phyloP scores from a whole-genome alignment of 2,329 filamentous ascomycete species.

The Aspergillus niger region DNA sequence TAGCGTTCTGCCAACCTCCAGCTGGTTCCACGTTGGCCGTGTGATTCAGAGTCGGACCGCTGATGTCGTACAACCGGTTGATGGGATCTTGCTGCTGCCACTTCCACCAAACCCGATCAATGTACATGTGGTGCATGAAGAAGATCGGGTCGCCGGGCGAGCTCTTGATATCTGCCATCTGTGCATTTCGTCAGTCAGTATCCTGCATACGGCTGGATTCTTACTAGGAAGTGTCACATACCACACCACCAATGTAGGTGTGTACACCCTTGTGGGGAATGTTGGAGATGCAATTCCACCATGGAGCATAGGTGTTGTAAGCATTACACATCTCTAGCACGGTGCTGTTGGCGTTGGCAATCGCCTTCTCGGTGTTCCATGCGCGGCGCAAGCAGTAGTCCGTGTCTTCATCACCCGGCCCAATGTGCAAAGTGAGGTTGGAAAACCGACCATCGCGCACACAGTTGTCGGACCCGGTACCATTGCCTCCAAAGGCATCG shows the following conservation, averaged over 20 bases:
- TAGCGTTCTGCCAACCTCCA: conserved; percentile 10
- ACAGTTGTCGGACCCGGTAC: conserved; percentile 8
- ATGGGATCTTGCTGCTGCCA: conserved; percentile 12
- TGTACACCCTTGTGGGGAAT: conserved; percentile 16
- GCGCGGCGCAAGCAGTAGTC: conserved; percentile 15
- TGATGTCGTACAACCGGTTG: conserved; percentile 14
- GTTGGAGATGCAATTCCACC: conserved; percentile 14
- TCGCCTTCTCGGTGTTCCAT: conserved; percentile 3
- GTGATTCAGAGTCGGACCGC: conserved; percentile 9
- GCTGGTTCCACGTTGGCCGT: conserved; percentile 12
- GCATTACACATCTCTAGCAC: conserved; percentile 2
- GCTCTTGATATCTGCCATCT: conserved; percentile 14
- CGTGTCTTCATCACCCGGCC: conserved; percentile 9
- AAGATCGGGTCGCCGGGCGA: conserved; percentile 13
- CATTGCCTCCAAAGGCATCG: conserved; percentile 12
- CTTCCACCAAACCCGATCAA: conserved; percentile 12
- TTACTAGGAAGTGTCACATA: not conserved
- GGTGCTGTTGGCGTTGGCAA: conserved; percentile 8
- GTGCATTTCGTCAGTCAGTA: not conserved
- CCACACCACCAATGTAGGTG: conserved; percentile 14
- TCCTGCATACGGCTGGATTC: too few species aligned
- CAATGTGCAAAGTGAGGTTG: conserved; percentile 14
- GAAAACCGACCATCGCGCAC: conserved; percentile 12
- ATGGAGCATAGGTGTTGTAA: conserved; percentile 11
- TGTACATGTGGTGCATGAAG: conserved; percentile 16